Evolutionary conservation across 192 early-diverging fungal species (phyloP), one percentile per base, ranked within the genome.

Genomic region (Diversispora epigaea): DNA sequence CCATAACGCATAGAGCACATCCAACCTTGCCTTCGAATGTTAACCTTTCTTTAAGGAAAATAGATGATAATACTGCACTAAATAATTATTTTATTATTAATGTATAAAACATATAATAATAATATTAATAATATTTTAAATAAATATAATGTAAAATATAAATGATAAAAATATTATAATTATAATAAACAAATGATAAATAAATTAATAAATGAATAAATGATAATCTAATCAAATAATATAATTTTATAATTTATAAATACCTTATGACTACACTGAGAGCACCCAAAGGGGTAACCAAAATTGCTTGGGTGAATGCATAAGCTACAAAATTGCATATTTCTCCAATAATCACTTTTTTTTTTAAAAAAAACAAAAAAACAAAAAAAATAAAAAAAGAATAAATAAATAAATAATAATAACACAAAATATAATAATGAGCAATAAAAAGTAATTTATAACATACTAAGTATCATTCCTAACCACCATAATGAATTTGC

Each of bases 291-390:
- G 96, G 96, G 12, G 96, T 98, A 11, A 98, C 95, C 49, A 98
- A 77, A 50, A 98, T 94, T n/a, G 96, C 96, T 4, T 93, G 95
- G n/a, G 95, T 93, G 84, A 94, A 98, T 45, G 93, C 90, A 77
- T 98, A 98, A n/a, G 96, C 96, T 3, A 93, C 86, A 86, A 98
- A 97, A 84, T 98, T 98, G 70, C 93, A 93, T 58, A 92, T 81
- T 84, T 98, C 96, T 25, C 96, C 96, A 57, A 96, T 77, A 19
- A 92, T 90, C 96, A 98, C 93, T 94, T 32, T 32, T 32, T 32
- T 32, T 32, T 32, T 32, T 32, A 32, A n/a, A n/a, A n/a, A n/a
- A n/a, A n/a, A n/a, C n/a, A n/a, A n/a, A n/a, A n/a, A n/a, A n/a
- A n/a, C n/a, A n/a, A n/a, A n/a, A n/a, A 86, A 63, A 39, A 46